A percentile compares a stretch with the other conserved stretches of the same genome.
Evolutionary conservation across 768 basidiomycete species (phyloP).

Genomic region (Naganishia vishniacii): DNA sequence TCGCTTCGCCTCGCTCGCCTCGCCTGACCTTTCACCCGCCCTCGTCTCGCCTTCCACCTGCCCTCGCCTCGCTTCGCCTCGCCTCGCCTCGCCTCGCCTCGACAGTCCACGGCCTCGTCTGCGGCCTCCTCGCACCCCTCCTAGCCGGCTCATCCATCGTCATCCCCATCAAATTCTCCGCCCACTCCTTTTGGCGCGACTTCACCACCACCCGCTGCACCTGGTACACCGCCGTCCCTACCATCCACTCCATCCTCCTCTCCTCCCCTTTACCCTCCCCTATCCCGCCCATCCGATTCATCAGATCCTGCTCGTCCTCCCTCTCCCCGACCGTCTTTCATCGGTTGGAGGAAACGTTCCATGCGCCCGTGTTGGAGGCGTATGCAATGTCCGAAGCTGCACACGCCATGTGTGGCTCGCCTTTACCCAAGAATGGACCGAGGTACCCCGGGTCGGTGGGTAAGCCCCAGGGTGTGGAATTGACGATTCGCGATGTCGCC

Average conservation of each 20-base stretch:
- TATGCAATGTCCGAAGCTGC: conserved; percentile 56
- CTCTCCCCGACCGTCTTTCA: conserved; percentile 56
- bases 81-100: too few species aligned
- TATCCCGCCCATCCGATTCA: conserved; percentile 47
- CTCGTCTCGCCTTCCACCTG: too few species aligned
- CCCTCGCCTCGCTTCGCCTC: too few species aligned
- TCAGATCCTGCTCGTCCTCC: conserved; percentile 53
- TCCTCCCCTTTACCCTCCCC: conserved; percentile 42
- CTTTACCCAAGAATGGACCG: conserved; percentile 35
- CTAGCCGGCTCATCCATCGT: conserved; percentile 58
- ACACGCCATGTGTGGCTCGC: conserved; percentile 41
- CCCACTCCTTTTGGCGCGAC: conserved; percentile 55
- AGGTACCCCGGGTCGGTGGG: conserved; percentile 48
- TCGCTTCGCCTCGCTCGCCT: too few species aligned
- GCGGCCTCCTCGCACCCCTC: conserved; percentile 59
- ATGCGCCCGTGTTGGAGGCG: conserved; percentile 57
- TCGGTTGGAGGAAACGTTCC: conserved; percentile 54
- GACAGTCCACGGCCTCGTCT: conserved; percentile 60
- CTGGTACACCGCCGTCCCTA: conserved; percentile 54
- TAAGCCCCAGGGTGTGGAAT: conserved; percentile 43
- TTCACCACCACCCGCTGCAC: conserved; percentile 50
- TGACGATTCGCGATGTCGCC: conserved; percentile 40
- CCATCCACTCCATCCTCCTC: conserved; percentile 49
- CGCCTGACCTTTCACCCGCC: too few species aligned
- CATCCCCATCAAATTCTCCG: conserved; percentile 58